Conservation (phyloP, 768 basidiomycete genomes). For the Ramaria rubella region DNA sequence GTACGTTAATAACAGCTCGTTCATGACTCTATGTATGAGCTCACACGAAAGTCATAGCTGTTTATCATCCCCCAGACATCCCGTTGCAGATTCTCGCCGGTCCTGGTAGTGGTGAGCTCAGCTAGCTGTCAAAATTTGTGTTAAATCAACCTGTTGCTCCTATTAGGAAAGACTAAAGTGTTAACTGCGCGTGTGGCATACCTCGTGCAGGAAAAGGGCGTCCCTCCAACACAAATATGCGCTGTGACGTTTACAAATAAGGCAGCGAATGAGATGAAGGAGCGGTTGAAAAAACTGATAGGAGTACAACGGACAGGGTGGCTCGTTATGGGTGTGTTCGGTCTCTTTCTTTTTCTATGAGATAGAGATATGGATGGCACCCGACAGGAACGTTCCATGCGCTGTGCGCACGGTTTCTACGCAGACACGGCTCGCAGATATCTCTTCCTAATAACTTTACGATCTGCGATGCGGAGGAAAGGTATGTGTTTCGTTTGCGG, state of each 20-base stretch:
- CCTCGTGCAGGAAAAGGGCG: constrained; percentile 46
- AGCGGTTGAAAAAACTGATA: constrained; percentile 58
- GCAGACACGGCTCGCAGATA: constrained; percentile 53
- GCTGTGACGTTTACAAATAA: constrained; percentile 89
- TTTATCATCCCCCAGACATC: constrained; percentile 50
- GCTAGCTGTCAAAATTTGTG: not conserved
- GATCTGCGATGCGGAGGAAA: constrained; percentile 76
- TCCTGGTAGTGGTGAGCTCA: constrained; percentile 51
- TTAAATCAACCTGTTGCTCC: not conserved
- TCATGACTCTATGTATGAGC: not conserved
- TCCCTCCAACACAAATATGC: constrained; percentile 56
- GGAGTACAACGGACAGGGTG: constrained; percentile 49
- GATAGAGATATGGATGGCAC: not conserved
- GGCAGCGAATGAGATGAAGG: constrained; percentile 81
- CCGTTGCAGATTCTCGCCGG: constrained; percentile 81
- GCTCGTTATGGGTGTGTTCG: constrained; percentile 39
- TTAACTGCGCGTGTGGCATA: constrained; percentile 64
- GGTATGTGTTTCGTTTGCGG: constrained; percentile 34
- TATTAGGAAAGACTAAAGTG: constrained; percentile 38
- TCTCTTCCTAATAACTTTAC: constrained; percentile 69
- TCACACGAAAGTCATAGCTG: constrained; percentile 38
- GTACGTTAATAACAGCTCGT: not conserved
- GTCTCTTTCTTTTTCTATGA: constrained; percentile 14
- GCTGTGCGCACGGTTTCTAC: constrained; percentile 63
- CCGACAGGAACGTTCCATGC: constrained; percentile 77